phyloP scores from a whole-genome alignment of 768 basidiomycete species.

The Gautieria morchelliformis region DNA sequence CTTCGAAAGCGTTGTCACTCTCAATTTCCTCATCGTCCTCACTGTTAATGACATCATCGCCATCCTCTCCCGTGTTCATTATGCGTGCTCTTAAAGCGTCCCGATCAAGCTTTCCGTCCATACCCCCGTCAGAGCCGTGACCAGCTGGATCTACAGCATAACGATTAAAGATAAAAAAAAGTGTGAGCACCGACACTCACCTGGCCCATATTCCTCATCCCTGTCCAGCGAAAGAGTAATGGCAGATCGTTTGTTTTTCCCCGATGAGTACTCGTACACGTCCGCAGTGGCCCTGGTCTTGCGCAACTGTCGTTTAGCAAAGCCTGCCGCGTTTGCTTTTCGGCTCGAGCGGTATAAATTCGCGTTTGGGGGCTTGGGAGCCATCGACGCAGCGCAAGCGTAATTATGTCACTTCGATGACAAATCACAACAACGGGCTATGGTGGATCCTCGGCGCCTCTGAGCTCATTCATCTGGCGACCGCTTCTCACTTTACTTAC shows the following conservation, averaged over 20 bases:
- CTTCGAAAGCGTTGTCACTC: slow-evolving; percentile 76
- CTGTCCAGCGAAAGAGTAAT: slow-evolving; percentile 45
- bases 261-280: slow-evolving; percentile 51
- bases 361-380: background rate
- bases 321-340: slow-evolving; percentile 37
- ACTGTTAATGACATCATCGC: slow-evolving; percentile 27
- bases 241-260: slow-evolving; percentile 41
- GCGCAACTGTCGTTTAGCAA: slow-evolving; percentile 39
- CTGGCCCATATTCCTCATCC: slow-evolving; percentile 31
- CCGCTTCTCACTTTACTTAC: too few species aligned
- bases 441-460: background rate
- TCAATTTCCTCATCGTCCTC: slow-evolving; percentile 82
- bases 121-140: slow-evolving; percentile 29
- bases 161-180: too few species aligned
- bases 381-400: too few species aligned
- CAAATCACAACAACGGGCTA: too few species aligned
- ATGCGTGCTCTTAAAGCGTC: slow-evolving; percentile 9
- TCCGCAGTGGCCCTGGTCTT: slow-evolving; percentile 37
- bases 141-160: slow-evolving; percentile 10
- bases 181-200: too few species aligned
- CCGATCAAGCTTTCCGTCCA: slow-evolving; percentile 19
- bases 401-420: too few species aligned
- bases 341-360: background rate
- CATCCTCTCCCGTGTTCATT: slow-evolving; percentile 25
- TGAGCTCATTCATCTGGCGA: too few species aligned